Evolutionary conservation across 163 green algal species (phyloP), one percentile per base, ranked within the genome.

Genomic region (Prototheca cutis): DNA sequence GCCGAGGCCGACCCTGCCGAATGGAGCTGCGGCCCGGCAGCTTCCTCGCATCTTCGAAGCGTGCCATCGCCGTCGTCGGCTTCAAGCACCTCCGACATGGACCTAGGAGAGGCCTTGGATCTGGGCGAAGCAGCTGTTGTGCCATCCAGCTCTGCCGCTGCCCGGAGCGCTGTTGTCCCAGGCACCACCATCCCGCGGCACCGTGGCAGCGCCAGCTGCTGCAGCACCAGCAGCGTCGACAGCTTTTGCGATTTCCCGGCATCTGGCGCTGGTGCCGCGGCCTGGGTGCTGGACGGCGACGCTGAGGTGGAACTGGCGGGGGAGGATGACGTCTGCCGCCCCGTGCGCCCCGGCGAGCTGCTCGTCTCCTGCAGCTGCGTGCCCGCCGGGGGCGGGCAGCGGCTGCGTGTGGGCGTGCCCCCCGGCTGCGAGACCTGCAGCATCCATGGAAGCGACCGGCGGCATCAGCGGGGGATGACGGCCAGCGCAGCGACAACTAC

Each of bases 1-100:
- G 53, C 21, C 51, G 51, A 6, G 47, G 53, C 51, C 70, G 61
- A 42, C 63, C 68, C 3, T 13, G 47, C 31, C 33, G 62, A 54
- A 45, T 53, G 34, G 3, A 4, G 25, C 3, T 31, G 33, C 25
- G 24, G 58, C 42, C 18, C 42, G 42, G 42, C 42, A 5, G 40
- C 33, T 55, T 40, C 21, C 53, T 4, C 18, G 36, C 36, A 10
- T 15, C 36, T 15, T 15, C 36, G 36, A 45, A 10, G 36, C 36
- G 13, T 10, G 36, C 36, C 36, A 10, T 15, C 31, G 39, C 40
- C 55, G 24, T 42, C 24, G 42, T 45, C 52, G 36, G 55, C 19
- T 33, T 19, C 47, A 29, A 39, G 40, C 39, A 28, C 34, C 32
- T 13, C 25, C 2, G n/a, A n/a, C n/a, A n/a, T n/a, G n/a, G n/a